Base-by-base conservation (phyloP, 805 yeast species). In the Saccharomycopsis microspora region DNA sequence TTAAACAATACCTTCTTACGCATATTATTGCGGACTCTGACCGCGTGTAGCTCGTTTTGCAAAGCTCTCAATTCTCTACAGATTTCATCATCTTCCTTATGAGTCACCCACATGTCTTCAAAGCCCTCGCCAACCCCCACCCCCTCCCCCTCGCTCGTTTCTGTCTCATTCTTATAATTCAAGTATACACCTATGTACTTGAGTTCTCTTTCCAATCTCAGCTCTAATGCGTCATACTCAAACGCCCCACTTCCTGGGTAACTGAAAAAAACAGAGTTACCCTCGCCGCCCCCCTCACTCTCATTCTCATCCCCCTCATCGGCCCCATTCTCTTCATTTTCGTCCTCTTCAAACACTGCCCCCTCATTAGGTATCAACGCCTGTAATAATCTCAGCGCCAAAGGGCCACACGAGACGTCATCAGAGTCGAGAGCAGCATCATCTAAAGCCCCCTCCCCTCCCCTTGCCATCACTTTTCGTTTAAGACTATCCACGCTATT, bases 21-120 rank as follows among this genome's bases (percentile, higher is more conserved):
- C 51, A 73, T 76, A 48, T 79, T 73, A 61, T 93, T 93, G 48
- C 75, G 68, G 29, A 66, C 68, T 3, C 80, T 74, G 0, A 82
- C 80, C 27, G 70, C 73, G 54, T 72, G 75, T 50, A 93, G 67
- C 49, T 83, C 79, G 41, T 68, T 66, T 59, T 93, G 97, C 44
- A 90, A 67, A 10, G 61, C 62, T 50, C 98, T 71, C 52, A 93
- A 66, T 59, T 90, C 97, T 0, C 82, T 79, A 53, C 94, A 82
- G 4, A 93, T 77, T 63, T 93, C 97, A 64, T 93, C 99, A 62
- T 93, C 99, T 59, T 93, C 96, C 49, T 84, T 75, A 38, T 80
- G 78, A 44, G 72, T 71, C 9, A 82, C 65, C 97, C 97, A 89
- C 60, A 81, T 85, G 45, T 76, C 74, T 42, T 68, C 69, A 54